Base-by-base conservation (phyloP, 768 basidiomycete genomes). In the Lactarius quietus region DNA sequence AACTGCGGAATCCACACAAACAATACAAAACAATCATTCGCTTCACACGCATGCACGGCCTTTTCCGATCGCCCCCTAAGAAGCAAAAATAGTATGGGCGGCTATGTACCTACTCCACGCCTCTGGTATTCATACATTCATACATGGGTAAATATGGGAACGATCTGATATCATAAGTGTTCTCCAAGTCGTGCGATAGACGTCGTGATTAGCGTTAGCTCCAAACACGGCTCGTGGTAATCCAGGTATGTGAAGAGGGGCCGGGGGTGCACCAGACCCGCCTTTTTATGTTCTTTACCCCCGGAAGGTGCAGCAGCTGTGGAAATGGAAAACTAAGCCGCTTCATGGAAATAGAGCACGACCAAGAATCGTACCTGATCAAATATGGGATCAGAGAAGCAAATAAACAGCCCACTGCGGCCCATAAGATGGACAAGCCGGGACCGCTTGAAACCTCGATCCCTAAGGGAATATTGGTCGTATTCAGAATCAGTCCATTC, bases 221-320 rank as follows among this genome's bases (percentile, higher is more conserved):
- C 59, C 51, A 36, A 66, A 62, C 59, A 58, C 56, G 20, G 45
- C 56, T 62, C 59, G 56, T 62, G 23, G 48, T 23, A 7, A 57
- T 54, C 26, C 55, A 23, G 8, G 36, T 31, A 26, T 56, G 48
- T 5, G 38, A 41, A 41, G 33, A 9, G 10, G 14, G 17, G 45
- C 14, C 41, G 20, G n/a, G 31, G 23, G 52, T 53, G 52, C 10
- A 52, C 41, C 26, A 52, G 18, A 26, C 23, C 29, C 41, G 18
- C 6, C 18, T 31, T 57, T 66, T 62, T 28, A 38, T 36, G 33
- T 35, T 18, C 17, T 20, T 52, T 68, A 89, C 77, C 89, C 87
- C 68, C 89, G 85, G 77, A 81, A 92, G 61, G 91, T 92, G 76
- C 89, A 92, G 71, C 89, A 92, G 69, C 90, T 92, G 68, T n/a